Evolutionary conservation across 225 moss, liverwort and hornwort genomes (phyloP).

Genomic region (Bryoerythrophyllum caledonicum): DNA sequence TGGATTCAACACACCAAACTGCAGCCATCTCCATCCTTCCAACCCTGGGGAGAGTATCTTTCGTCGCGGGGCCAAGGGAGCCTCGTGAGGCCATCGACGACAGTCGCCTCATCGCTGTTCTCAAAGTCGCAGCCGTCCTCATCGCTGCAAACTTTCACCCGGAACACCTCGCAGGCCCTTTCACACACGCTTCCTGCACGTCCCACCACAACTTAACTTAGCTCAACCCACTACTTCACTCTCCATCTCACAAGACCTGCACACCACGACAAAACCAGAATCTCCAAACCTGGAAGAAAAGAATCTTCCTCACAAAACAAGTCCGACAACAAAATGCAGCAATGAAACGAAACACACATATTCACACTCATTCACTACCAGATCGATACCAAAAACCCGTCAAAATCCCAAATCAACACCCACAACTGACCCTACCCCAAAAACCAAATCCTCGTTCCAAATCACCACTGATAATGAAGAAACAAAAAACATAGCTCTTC

Average conservation of each 20-base stretch:
- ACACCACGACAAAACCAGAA: background rate
- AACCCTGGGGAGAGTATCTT: background rate
- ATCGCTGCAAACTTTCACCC: conserved; percentile 14
- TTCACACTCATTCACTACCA: background rate
- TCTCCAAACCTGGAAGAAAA: conserved; percentile 10
- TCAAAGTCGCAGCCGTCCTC: conserved; percentile 19
- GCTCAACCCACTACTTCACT: background rate
- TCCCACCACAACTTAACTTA: background rate
- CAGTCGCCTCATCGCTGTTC: conserved; percentile 22
- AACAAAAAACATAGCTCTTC: too few relatives aligned
- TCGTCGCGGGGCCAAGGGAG: conserved; percentile 12
- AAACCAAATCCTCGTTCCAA: background rate
- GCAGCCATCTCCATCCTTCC: conserved; percentile 20
- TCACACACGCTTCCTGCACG: conserved; percentile 22
- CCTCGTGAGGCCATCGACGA: conserved; percentile 23
- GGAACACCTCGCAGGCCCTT: background rate
- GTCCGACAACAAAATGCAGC: background rate
- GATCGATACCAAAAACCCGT: background rate
- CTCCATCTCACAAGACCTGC: background rate
- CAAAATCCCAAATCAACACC: background rate
- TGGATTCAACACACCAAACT: conserved; percentile 13
- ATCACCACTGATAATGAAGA: background rate
- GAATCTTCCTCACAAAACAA: background rate
- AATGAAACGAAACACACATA: background rate
- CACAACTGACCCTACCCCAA: background rate